phyloP scores from a whole-genome alignment of 495 filamentous ascomycete genomes.

The Hyphodiscus hymeniophilus region DNA sequence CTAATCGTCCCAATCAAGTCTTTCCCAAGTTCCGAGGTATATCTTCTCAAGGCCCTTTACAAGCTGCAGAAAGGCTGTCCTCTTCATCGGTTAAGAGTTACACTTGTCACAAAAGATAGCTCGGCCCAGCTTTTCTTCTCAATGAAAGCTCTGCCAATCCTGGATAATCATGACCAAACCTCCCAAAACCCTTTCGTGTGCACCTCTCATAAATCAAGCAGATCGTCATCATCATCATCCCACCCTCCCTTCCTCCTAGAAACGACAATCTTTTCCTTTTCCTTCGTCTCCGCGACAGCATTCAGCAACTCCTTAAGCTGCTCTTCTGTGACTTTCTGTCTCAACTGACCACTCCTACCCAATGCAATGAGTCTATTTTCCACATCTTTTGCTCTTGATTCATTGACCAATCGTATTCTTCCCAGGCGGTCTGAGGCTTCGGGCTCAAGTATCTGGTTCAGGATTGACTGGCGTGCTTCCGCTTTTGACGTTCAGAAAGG shows the following conservation, averaged over 20 bases:
- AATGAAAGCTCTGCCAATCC: too few relatives aligned
- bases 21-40: too few relatives aligned
- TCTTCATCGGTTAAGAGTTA: too few relatives aligned
- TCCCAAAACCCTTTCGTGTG: neutral
- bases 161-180: neutral
- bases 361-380: constrained; percentile 92
- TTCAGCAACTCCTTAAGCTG: constrained; percentile 87
- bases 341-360: constrained; percentile 77
- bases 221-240: constrained; percentile 72
- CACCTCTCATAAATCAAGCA: constrained; percentile 17
- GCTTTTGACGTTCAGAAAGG: constrained; percentile 28
- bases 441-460: constrained; percentile 87
- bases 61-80: too few relatives aligned
- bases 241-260: constrained; percentile 74
- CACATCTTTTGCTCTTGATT: constrained; percentile 78
- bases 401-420: constrained; percentile 93
- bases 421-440: constrained; percentile 89
- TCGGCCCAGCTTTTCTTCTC: too few relatives aligned
- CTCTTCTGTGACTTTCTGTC: constrained; percentile 80
- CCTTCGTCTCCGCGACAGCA: constrained; percentile 66
- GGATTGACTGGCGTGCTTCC: constrained; percentile 66
- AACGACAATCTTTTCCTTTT: constrained; percentile 71
- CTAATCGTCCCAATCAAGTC: too few relatives aligned
- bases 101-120: too few relatives aligned
- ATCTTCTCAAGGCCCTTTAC: too few relatives aligned